phyloP scores from a whole-genome alignment of 106 monocot genomes.

The Dioscorea alata region DNA sequence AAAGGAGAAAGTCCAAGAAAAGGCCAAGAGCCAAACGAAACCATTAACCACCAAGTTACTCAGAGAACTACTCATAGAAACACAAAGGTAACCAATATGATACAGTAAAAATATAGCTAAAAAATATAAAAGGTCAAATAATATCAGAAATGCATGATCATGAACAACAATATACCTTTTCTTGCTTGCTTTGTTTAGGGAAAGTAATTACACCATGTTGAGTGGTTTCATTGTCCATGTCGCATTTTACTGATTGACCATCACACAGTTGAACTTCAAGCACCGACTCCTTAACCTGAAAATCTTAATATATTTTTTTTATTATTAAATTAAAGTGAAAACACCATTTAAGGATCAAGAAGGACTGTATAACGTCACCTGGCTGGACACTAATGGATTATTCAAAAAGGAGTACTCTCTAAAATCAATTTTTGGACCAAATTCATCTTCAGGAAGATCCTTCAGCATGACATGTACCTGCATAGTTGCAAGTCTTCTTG shows the following conservation, averaged over 20 bases:
- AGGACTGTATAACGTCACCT: constrained; percentile 21
- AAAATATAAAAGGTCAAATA: no score
- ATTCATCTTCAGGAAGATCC: constrained; percentile 55
- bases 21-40: no score
- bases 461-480: constrained; percentile 76
- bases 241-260: constrained; percentile 32
- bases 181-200: constrained; percentile 57
- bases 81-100: no score
- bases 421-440: constrained; percentile 75
- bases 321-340: no score
- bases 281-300: constrained; percentile 73
- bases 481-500: background rate
- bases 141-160: no score
- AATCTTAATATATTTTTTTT: constrained; percentile 2
- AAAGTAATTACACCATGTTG: constrained; percentile 31
- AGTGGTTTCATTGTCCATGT: constrained; percentile 21
- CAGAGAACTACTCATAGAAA: no score
- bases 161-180: constrained; percentile 33
- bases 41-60: no score
- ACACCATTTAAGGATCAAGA: background rate
- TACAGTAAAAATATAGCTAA: no score
- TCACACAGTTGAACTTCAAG: constrained; percentile 69
- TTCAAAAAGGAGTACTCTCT: constrained; percentile 85
- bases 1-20: no score
- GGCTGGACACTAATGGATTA: constrained; percentile 56